A percentile compares a stretch with the other conserved stretches of the same genome.
Conservation (phyloP, 495 filamentous ascomycete species). For the Cercophora newfieldiana region DNA sequence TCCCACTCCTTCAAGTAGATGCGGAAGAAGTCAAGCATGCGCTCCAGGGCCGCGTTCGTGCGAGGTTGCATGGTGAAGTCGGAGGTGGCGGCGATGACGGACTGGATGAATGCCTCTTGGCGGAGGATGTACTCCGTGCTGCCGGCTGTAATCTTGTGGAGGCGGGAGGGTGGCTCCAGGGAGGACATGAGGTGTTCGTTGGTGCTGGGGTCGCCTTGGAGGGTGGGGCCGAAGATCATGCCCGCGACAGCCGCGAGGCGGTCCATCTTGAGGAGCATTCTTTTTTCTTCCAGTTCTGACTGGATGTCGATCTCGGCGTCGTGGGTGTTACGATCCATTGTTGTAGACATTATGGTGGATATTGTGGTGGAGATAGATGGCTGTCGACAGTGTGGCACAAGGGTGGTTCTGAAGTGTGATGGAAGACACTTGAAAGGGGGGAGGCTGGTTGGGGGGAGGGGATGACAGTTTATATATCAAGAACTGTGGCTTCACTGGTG, state of each 20-base stretch:
- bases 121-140: neutral
- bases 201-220: neutral
- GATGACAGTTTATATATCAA: no score
- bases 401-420: no score
- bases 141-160: neutral
- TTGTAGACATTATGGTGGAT: no score
- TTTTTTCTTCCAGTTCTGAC: no score
- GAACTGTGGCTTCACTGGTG: no score
- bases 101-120: neutral
- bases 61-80: neutral
- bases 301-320: no score
- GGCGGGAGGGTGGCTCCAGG: neutral
- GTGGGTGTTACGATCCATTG: no score
- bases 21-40: neutral
- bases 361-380: no score
- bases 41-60: neutral
- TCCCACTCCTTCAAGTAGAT: neutral
- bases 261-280: no score
- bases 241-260: neutral
- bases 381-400: no score
- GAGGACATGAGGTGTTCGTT: neutral
- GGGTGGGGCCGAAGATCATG: neutral
- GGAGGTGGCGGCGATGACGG: neutral
- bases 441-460: no score
- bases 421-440: no score